Conservation (phyloP, 148 eudicot species). For the Nyssa sinensis region DNA sequence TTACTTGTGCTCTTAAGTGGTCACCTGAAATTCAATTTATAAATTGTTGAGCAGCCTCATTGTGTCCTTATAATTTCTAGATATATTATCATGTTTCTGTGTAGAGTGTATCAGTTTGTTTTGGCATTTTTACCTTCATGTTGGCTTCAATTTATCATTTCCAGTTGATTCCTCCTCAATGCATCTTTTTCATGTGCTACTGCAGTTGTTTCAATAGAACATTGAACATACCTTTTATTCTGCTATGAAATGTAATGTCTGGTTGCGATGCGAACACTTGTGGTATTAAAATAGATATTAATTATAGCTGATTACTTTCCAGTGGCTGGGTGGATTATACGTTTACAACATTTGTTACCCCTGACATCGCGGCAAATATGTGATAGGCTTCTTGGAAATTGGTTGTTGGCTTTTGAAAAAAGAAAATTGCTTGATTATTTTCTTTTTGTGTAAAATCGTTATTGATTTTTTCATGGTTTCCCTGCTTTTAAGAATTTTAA, state of each 20-base stretch:
- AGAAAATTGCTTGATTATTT: too few relatives aligned
- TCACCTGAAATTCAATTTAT: not conserved
- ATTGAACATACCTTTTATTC: too few relatives aligned
- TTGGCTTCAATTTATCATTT: not conserved
- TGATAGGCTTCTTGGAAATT: not conserved
- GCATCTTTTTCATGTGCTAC: too few relatives aligned
- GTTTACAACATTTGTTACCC: too few relatives aligned
- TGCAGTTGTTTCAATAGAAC: too few relatives aligned
- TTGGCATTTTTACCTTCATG: not conserved
- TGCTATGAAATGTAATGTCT: too few relatives aligned
- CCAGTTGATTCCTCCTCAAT: not conserved
- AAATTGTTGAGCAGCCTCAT: not conserved
- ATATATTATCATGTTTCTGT: not conserved
- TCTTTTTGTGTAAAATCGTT: not conserved
- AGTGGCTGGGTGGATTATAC: too few relatives aligned
- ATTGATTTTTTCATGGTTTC: not conserved
- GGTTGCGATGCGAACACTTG: too few relatives aligned
- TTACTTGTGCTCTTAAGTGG: not conserved
- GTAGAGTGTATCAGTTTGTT: not conserved
- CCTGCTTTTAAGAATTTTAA: too few relatives aligned
- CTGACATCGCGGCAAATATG: not conserved
- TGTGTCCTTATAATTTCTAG: too few relatives aligned
- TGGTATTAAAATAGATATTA: too few relatives aligned
- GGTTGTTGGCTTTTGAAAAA: not conserved
- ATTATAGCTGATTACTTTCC: too few relatives aligned